Evolutionary conservation across 2,329 filamentous ascomycete genomes (phyloP), one percentile per base, ranked within the genome.

Genomic region (Fusarium sp.): DNA sequence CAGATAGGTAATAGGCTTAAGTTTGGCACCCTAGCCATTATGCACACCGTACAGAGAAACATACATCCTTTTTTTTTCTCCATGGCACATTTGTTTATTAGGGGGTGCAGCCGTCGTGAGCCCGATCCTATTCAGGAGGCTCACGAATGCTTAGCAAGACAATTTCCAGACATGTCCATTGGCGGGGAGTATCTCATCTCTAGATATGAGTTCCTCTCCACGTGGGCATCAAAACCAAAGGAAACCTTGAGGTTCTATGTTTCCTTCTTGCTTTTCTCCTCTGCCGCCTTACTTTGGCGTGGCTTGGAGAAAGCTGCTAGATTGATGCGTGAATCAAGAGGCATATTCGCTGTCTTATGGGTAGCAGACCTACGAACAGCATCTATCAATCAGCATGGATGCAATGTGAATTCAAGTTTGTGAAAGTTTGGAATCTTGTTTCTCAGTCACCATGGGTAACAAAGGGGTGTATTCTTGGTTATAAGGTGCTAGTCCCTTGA

Each of bases 91-190:
- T 50, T 54, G 18, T 38, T 24, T 26, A 22, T 24, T 38, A 26
- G 26, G 55, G 59, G 58, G 57, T 60, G 50, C 44, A 51, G 52
- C 38, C 52, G 34, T 26, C 38, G 58, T 63, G 74, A 73, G 52
- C 59, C 72, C 50, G 54, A 72, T 57, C 58, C 59, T 68, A 62
- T 66, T 55, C 56, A 44, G 67, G 55, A 59, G 59, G 42, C 39
- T 65, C 56, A 30, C 32, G 15, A 22, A 34, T 45, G 71, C 72
- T 72, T 74, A 71, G 71, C 63, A 62, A 56, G 39, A 77, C 68
- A 64, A 62, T 50, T 34, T 17, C 6, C 57, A 56, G 50, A 38
- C 42, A 59, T 39, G 57, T 24, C 61, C n/a, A 76, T 74, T 77
- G 62, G 70, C 51, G 17, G 30, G 28, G n/a, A 70, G 65, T 56